phyloP scores from a whole-genome alignment of 352 stramenopile species.

The Globisporangium takayamanum region DNA sequence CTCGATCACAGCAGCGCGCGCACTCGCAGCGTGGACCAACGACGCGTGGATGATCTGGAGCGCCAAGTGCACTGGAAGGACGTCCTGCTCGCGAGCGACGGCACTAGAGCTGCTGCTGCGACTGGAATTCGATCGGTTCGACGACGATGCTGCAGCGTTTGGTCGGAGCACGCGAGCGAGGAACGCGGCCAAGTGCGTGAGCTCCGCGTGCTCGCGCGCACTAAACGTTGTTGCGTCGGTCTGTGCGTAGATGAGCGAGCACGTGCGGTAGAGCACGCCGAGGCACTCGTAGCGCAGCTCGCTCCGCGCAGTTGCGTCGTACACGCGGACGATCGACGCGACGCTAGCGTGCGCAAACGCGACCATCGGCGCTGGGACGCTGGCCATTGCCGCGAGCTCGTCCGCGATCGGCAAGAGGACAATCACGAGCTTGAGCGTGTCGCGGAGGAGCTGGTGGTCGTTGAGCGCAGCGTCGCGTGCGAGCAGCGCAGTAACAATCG shows the following conservation, averaged over 20 bases:
- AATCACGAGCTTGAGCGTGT: constrained; percentile 53
- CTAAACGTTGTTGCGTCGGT: constrained; percentile 17
- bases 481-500: constrained; percentile 37
- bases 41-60: constrained; percentile 44
- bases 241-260: constrained; percentile 29
- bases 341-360: constrained; percentile 38
- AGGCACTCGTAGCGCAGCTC: constrained; percentile 55
- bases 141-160: constrained; percentile 12
- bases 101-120: not conserved
- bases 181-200: constrained; percentile 40
- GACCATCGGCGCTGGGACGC: constrained; percentile 18
- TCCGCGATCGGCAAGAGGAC: constrained; percentile 36
- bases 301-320: constrained; percentile 39
- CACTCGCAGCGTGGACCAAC: constrained; percentile 14
- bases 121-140: not conserved
- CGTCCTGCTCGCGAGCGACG: constrained; percentile 20
- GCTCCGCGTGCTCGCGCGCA: constrained; percentile 20
- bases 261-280: constrained; percentile 41
- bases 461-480: constrained; percentile 29
- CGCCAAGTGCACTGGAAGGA: constrained; percentile 28
- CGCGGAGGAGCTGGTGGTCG: constrained; percentile 42
- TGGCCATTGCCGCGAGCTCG: constrained; percentile 18
- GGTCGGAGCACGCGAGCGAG: constrained; percentile 48
- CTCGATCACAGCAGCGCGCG: constrained; percentile 16
- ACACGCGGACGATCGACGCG: constrained; percentile 43